A percentile compares a stretch with the other conserved stretches of the same genome.
Evolutionary conservation across 164 flowering plant genomes (phyloP).

Genomic region (Saururus chinensis): DNA sequence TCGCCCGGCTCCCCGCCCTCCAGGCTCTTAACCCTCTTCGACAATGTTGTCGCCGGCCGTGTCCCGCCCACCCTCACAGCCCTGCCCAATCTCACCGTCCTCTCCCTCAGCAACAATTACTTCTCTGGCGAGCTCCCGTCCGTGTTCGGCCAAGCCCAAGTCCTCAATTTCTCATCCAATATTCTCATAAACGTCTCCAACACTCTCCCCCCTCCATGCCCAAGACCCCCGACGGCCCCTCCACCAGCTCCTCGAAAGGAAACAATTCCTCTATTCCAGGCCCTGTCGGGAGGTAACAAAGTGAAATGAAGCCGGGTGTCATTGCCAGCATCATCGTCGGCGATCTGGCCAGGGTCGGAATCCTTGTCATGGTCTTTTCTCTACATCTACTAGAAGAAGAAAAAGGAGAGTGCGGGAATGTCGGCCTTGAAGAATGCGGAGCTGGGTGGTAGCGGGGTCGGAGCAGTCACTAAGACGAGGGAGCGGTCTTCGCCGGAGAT

Average conservation of each 20-base stretch:
- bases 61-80: slow-evolving; percentile 38
- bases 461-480: background rate
- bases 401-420: background rate
- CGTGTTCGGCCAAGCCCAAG: slow-evolving; percentile 26
- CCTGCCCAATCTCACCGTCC: slow-evolving; percentile 32
- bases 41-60: slow-evolving; percentile 60
- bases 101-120: slow-evolving; percentile 56
- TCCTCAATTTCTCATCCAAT: slow-evolving; percentile 65
- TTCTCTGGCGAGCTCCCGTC: slow-evolving; percentile 42
- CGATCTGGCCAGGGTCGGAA: slow-evolving; percentile 7
- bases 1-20: slow-evolving; percentile 29
- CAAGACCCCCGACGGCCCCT: background rate
- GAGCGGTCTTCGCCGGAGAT: slow-evolving; percentile 7
- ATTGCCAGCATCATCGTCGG: slow-evolving; percentile 12
- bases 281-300: background rate
- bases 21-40: slow-evolving; percentile 62
- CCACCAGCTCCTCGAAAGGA: slow-evolving; percentile 1
- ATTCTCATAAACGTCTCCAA: slow-evolving; percentile 33
- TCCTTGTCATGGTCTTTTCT: slow-evolving; percentile 5
- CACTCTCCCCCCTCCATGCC: slow-evolving; percentile 13
- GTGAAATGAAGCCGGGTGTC: slow-evolving; percentile 7
- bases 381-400: slow-evolving; percentile 8
- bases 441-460: background rate
- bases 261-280: background rate
- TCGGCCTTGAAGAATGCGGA: background rate